Evolutionary conservation across 2,329 filamentous ascomycete species (phyloP).

Genomic region (Fusarium multiceps): DNA sequence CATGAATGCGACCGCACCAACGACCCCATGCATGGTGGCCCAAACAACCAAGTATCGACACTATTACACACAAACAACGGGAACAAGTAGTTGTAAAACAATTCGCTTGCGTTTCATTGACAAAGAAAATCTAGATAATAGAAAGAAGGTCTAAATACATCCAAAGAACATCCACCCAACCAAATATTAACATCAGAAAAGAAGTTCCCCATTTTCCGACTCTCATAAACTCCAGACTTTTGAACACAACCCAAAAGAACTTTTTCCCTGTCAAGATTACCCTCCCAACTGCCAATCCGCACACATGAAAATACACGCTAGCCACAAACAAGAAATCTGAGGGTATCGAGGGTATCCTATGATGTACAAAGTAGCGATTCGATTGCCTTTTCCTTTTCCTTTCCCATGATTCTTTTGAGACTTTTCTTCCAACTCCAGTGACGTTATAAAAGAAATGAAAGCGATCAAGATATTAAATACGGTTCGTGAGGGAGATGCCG

Average conservation of each 20-base stretch:
- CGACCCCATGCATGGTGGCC: not conserved
- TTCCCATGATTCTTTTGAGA: not conserved
- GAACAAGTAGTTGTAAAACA: not conserved
- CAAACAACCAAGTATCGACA: not conserved
- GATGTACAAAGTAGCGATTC: slow-evolving; percentile 32
- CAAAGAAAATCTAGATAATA: slow-evolving; percentile 20
- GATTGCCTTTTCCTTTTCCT: not conserved
- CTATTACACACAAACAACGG: not conserved
- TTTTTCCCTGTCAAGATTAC: slow-evolving; percentile 1
- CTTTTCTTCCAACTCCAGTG: slow-evolving; percentile 9
- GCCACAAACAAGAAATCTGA: slow-evolving; percentile 19
- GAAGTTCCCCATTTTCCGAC: slow-evolving; percentile 1
- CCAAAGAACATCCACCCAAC: not conserved
- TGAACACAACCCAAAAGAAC: slow-evolving; percentile 7
- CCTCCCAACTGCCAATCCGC: slow-evolving; percentile 4
- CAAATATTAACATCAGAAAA: slow-evolving; percentile 5
- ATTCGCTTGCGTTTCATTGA: slow-evolving; percentile 15
- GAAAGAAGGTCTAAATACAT: slow-evolving; percentile 16
- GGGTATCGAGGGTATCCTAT: slow-evolving; percentile 31
- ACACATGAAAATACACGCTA: slow-evolving; percentile 34
- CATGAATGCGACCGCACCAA: not conserved
- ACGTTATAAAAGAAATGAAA: not conserved
- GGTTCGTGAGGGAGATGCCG: slow-evolving; percentile 45
- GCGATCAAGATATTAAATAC: slow-evolving; percentile 28
- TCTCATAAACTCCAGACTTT: slow-evolving; percentile 6